Conservation (phyloP, 176 grass and related monocot genomes). For the Carex littledalei region DNA sequence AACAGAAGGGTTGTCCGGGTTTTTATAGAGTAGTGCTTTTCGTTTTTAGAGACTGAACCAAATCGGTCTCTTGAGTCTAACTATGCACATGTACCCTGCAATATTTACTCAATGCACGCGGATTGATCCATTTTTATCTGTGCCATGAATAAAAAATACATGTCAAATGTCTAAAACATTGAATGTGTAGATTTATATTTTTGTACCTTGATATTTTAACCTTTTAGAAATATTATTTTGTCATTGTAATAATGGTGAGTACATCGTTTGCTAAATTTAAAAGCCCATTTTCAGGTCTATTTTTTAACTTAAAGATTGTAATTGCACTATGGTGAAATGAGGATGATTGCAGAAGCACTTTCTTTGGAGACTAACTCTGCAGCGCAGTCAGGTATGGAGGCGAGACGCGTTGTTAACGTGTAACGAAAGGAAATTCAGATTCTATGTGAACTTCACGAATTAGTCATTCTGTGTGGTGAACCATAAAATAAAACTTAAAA, state of each 20-base stretch:
- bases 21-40: slow-evolving; percentile 6
- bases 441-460: not conserved
- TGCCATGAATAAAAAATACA: not conserved
- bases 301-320: not conserved
- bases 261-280: not conserved
- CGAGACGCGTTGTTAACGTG: not conserved
- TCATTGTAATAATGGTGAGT: not conserved
- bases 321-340: not conserved
- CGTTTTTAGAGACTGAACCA: not conserved
- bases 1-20: not conserved
- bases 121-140: not conserved
- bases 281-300: not conserved
- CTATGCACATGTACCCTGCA: not conserved
- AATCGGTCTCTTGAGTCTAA: not conserved
- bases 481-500: not conserved
- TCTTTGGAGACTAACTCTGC: not conserved
- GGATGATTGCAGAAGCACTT: not conserved
- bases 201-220: not conserved
- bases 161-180: not conserved
- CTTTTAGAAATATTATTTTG: not conserved
- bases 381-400: not conserved
- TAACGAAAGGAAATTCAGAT: not conserved
- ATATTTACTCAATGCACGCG: not conserved
- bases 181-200: not conserved
- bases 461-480: not conserved